phyloP scores from a whole-genome alignment of 176 grass and related monocot genomes.

The Cocos nucifera region DNA sequence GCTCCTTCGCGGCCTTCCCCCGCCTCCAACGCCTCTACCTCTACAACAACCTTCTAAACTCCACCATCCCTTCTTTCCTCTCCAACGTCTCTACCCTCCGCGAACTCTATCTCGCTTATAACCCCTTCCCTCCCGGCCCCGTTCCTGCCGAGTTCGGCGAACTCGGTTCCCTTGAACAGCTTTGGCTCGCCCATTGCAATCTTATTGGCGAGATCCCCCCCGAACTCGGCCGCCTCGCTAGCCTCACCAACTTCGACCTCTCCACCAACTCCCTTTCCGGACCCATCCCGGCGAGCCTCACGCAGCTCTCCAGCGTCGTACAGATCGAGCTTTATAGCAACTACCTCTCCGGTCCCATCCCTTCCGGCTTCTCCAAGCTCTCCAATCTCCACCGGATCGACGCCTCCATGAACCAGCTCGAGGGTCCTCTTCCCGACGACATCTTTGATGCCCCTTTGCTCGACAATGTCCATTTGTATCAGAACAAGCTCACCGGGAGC shows the following conservation, averaged over 20 bases:
- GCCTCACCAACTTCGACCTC: slow-evolving; percentile 61
- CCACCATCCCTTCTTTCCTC: slow-evolving; percentile 50
- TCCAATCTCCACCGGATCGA: slow-evolving; percentile 46
- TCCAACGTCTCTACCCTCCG: slow-evolving; percentile 35
- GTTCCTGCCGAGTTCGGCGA: slow-evolving; percentile 39
- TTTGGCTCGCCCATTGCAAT: slow-evolving; percentile 55
- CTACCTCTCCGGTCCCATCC: slow-evolving; percentile 48
- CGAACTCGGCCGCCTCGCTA: slow-evolving; percentile 37
- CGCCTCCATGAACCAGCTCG: slow-evolving; percentile 48
- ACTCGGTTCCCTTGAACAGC: slow-evolving; percentile 35
- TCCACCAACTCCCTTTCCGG: slow-evolving; percentile 51
- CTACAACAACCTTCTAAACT: slow-evolving; percentile 40
- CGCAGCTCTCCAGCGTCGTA: slow-evolving; percentile 32
- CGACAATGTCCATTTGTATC: slow-evolving; percentile 49
- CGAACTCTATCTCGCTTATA: slow-evolving; percentile 60
- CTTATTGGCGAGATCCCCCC: slow-evolving; percentile 54
- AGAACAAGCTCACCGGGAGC: slow-evolving; percentile 45
- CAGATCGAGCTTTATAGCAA: slow-evolving; percentile 79
- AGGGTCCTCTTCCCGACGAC: slow-evolving; percentile 48
- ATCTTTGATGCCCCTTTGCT: slow-evolving; percentile 48
- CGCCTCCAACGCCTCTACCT: slow-evolving; percentile 38
- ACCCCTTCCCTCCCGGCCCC: slow-evolving; percentile 48
- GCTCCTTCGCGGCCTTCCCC: slow-evolving; percentile 37
- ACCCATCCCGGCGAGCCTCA: slow-evolving; percentile 36
- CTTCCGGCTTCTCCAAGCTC: slow-evolving; percentile 46